phyloP scores from a whole-genome alignment of 176 grass and related monocot species.

The Avena insularis region DNA sequence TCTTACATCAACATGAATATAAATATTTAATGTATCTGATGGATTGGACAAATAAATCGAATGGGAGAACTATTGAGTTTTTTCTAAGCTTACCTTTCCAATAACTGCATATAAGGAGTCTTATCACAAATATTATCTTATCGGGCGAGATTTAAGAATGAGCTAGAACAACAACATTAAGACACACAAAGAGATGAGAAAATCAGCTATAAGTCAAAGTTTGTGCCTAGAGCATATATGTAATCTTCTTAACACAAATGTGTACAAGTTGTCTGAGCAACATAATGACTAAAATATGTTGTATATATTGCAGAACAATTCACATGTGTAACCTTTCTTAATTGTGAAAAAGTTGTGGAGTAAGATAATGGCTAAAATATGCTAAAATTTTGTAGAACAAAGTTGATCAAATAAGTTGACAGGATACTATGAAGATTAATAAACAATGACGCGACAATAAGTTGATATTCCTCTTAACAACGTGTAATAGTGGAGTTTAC shows the following conservation, averaged over 20 bases:
- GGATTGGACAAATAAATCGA: background rate
- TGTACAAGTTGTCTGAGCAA: no score
- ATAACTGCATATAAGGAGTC: constrained; percentile 60
- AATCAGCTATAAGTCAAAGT: background rate
- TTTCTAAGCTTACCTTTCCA: constrained; percentile 67
- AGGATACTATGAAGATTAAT: background rate
- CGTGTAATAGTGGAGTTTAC: background rate
- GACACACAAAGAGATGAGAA: background rate
- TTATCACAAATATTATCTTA: constrained; percentile 58
- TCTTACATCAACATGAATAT: background rate
- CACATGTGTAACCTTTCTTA: background rate
- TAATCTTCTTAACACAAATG: no score
- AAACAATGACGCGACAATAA: background rate
- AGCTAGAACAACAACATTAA: constrained; percentile 41
- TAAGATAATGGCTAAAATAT: constrained; percentile 8
- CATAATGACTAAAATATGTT: no score
- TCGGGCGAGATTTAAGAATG: constrained; percentile 74
- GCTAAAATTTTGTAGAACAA: background rate
- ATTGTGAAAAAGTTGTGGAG: background rate
- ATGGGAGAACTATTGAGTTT: background rate
- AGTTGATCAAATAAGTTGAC: background rate
- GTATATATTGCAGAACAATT: no score
- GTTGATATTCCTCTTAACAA: background rate
- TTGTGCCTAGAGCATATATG: no score
- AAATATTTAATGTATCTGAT: background rate